Percentiles rank a stretch among this genome's conserved stretches.
These are phyloP conservation scores for Teratosphaeria epicoccoides DNA, from an alignment of 2,329 filamentous ascomycete species.

Conservation along the genomic window DNA sequence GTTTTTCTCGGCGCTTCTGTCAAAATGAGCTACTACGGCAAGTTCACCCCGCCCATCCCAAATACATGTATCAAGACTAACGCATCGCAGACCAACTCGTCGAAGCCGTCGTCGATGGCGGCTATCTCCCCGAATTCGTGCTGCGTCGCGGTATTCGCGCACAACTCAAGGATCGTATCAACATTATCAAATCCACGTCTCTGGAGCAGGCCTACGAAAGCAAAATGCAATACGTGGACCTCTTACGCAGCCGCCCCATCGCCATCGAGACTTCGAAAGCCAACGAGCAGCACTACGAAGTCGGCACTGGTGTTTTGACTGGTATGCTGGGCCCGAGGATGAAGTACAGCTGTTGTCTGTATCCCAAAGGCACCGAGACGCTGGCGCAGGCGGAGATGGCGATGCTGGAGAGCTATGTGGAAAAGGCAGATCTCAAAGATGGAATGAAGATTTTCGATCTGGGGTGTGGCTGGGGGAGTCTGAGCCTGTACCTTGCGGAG, in stretches of 20 bases:
- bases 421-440: constrained; percentile 48
- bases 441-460: constrained; percentile 54
- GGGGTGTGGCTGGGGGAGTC: constrained; percentile 61
- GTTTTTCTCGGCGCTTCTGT: background rate
- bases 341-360: constrained; percentile 62
- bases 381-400: constrained; percentile 54
- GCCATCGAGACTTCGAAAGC: constrained; percentile 57
- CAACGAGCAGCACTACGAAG: constrained; percentile 64
- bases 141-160: constrained; percentile 56
- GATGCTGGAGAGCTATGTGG: constrained; percentile 55
- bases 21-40: background rate
- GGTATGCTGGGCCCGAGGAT: constrained; percentile 56
- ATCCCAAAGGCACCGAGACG: constrained; percentile 52
- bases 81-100: constrained; percentile 22
- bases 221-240: constrained; percentile 54
- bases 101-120: constrained; percentile 53
- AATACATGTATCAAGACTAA: background rate
- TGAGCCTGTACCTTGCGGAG: constrained; percentile 55
- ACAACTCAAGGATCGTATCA: constrained; percentile 53
- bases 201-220: constrained; percentile 43
- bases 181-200: constrained; percentile 44
- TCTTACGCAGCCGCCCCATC: constrained; percentile 51
- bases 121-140: constrained; percentile 51
- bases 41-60: background rate
- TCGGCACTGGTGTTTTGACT: constrained; percentile 53